phyloP scores from a whole-genome alignment of 495 filamentous ascomycete species.

The Aspergillus taichungensis region DNA sequence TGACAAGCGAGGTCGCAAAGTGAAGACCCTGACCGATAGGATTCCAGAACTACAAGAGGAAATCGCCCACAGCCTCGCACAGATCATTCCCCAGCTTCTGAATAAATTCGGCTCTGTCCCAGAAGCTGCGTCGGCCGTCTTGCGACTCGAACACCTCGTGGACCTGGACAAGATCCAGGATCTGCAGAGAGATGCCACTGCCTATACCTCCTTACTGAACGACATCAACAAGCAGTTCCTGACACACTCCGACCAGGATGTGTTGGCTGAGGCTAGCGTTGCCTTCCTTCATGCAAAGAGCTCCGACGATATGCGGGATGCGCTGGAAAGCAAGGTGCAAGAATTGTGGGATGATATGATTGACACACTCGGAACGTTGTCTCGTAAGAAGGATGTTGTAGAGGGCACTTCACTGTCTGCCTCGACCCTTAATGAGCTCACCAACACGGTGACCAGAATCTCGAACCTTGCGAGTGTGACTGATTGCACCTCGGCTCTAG shows the following conservation, averaged over 20 bases:
- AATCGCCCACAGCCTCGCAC: conserved; percentile 62
- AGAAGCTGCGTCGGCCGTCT: conserved; percentile 70
- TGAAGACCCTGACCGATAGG: conserved; percentile 53
- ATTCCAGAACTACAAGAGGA: conserved; percentile 60
- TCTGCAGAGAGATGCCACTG: conserved; percentile 73
- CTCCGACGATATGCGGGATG: conserved; percentile 79
- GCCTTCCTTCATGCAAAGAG: conserved; percentile 77
- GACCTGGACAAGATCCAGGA: conserved; percentile 85
- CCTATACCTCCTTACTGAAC: conserved; percentile 73
- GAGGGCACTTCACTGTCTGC: conserved; percentile 51
- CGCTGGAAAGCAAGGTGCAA: conserved; percentile 68
- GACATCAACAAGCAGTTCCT: conserved; percentile 93
- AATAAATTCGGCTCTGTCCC: conserved; percentile 90
- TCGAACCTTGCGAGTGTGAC: conserved; percentile 74
- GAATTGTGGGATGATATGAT: conserved; percentile 79
- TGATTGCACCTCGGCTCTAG: conserved; percentile 64
- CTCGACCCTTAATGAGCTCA: conserved; percentile 56
- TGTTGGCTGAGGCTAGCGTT: conserved; percentile 74
- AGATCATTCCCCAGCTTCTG: conserved; percentile 71
- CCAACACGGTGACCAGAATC: conserved; percentile 74
- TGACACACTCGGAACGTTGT: conserved; percentile 56
- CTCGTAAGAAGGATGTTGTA: conserved; percentile 56
- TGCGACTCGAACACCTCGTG: conserved; percentile 79
- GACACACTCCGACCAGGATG: conserved; percentile 74
- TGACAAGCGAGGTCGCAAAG: conserved; percentile 51